These are phyloP conservation scores for Chromosphaera perkinsii DNA, from an alignment of 208 protist genomes.

Conservation along the genomic window DNA sequence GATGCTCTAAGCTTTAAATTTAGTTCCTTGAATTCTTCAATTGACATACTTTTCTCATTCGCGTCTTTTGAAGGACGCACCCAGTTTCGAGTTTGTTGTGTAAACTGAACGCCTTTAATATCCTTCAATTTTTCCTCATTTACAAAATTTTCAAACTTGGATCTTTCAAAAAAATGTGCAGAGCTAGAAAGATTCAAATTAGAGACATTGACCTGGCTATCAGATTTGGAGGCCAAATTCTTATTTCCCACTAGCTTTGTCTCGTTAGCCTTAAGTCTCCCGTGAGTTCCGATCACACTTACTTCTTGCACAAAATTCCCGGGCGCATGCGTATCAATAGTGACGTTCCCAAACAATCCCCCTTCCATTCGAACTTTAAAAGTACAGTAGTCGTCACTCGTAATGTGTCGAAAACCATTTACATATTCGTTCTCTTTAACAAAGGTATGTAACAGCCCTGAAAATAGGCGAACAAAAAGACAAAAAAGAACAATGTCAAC, in stretches of 20 bases:
- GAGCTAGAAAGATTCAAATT: not conserved
- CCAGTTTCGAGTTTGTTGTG: not conserved
- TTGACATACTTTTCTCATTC: not conserved
- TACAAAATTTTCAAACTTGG: not conserved
- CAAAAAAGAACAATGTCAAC: too few relatives aligned
- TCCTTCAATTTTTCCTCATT: conserved; percentile 1
- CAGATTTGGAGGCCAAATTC: not conserved
- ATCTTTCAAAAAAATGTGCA: not conserved
- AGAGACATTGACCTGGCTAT: not conserved
- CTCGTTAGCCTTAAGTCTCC: not conserved
- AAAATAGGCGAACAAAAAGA: too few relatives aligned
- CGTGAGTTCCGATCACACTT: conserved; percentile 11
- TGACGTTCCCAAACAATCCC: conserved; percentile 17
- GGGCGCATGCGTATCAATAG: conserved; percentile 32
- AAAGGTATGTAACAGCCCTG: too few relatives aligned
- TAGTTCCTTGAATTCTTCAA: not conserved
- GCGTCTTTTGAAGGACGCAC: conserved; percentile 2
- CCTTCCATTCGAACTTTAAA: conserved; percentile 30
- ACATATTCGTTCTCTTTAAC: conserved; percentile 23
- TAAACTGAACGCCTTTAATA: conserved; percentile 8
- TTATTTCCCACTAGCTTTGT: too few relatives aligned
- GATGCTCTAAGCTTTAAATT: not conserved
- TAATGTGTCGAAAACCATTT: conserved; percentile 21
- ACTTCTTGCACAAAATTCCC: conserved; percentile 31
- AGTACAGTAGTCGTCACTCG: conserved; percentile 30